Conservation (phyloP, 140 eudicot species). For the Senecio squalidus region DNA sequence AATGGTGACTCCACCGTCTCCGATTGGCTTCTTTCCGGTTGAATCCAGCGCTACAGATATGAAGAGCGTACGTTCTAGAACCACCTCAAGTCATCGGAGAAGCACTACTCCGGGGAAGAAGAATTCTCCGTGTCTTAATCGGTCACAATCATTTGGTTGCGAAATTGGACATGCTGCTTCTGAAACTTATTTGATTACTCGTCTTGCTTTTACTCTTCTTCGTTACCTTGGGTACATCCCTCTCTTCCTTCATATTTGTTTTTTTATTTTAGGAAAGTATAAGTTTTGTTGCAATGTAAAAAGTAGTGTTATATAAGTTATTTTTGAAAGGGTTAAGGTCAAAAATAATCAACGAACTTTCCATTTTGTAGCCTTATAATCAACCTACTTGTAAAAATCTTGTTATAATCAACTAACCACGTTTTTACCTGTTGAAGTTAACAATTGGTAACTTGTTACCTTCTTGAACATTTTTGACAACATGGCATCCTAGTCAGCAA, state of each 20-base stretch:
- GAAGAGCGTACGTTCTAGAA: neutral
- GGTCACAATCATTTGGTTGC: constrained; percentile 42
- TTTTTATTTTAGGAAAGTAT: neutral
- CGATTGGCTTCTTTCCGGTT: constrained; percentile 23
- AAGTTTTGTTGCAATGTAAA: no score
- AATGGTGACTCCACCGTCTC: constrained; percentile 29
- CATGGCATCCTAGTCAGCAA: no score
- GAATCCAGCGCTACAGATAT: neutral
- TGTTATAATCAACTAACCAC: no score
- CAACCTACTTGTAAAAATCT: no score
- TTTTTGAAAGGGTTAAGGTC: no score
- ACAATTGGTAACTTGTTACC: no score
- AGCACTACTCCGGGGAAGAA: neutral
- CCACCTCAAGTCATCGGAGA: constrained; percentile 21
- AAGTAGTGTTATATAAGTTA: no score
- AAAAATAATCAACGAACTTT: no score
- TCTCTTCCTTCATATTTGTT: neutral
- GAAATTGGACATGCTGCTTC: constrained; percentile 81
- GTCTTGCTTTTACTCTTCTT: constrained; percentile 62
- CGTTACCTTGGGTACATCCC: constrained; percentile 69
- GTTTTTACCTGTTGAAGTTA: no score
- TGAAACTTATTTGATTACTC: constrained; percentile 69
- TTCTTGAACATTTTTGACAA: no score
- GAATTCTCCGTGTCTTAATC: neutral
- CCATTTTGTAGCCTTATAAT: no score